These are phyloP conservation scores for Torulaspora gathmanii DNA, from an alignment of 805 yeast species.

Conservation along the genomic window DNA sequence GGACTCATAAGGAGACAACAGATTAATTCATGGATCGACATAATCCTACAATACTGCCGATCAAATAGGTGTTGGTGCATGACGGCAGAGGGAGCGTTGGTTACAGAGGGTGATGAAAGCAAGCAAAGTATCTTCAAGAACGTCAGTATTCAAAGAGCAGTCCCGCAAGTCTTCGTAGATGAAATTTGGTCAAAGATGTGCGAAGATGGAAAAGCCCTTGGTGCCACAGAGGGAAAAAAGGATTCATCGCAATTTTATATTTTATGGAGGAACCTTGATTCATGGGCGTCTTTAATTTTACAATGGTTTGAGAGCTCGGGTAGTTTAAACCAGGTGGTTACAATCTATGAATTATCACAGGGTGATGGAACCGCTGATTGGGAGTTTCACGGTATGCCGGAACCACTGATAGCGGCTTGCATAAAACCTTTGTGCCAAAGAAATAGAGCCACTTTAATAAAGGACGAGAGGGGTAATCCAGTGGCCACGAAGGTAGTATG, in stretches of 20 bases:
- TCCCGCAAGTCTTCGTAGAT: slow-evolving; percentile 50
- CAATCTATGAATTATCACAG: slow-evolving; percentile 72
- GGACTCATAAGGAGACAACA: slow-evolving; percentile 73
- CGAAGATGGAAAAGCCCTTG: slow-evolving; percentile 51
- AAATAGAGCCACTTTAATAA: slow-evolving; percentile 69
- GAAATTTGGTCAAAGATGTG: slow-evolving; percentile 58
- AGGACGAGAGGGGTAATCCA: slow-evolving; percentile 58
- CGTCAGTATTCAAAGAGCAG: slow-evolving; percentile 45
- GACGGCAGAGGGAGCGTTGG: slow-evolving; percentile 33
- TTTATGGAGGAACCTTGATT: slow-evolving; percentile 64
- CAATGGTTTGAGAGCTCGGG: slow-evolving; percentile 78
- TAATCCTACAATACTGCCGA: slow-evolving; percentile 60
- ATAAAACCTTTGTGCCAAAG: slow-evolving; percentile 56
- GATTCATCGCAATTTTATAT: slow-evolving; percentile 40
- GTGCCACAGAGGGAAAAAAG: slow-evolving; percentile 35
- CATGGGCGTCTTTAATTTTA: slow-evolving; percentile 59
- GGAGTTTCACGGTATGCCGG: slow-evolving; percentile 61
- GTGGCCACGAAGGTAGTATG: slow-evolving; percentile 74
- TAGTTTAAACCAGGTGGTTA: slow-evolving; percentile 68
- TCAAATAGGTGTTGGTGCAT: slow-evolving; percentile 52
- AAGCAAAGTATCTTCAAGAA: slow-evolving; percentile 46
- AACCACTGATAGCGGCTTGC: slow-evolving; percentile 48
- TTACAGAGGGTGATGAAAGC: slow-evolving; percentile 23
- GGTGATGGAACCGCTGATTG: slow-evolving; percentile 55
- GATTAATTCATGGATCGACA: slow-evolving; percentile 66